A percentile compares a stretch with the other conserved stretches of the same genome.
Conservation (phyloP, 2,329 filamentous ascomycete species). For the Aspergillus sojae region DNA sequence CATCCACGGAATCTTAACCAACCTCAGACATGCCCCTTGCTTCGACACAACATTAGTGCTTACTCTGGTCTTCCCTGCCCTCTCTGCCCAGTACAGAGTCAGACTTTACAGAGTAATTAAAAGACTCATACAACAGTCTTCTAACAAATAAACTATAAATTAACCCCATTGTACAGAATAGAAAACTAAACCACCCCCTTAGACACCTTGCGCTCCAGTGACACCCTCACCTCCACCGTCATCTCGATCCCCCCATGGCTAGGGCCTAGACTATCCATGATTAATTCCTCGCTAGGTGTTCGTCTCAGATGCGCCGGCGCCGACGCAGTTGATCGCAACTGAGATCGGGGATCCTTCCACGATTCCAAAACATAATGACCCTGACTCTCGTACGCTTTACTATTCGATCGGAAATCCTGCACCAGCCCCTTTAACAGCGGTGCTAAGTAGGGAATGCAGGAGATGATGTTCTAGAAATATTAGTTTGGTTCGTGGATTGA, state of each 20-base stretch:
- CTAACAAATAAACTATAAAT: not conserved
- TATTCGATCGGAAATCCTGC: slow-evolving; percentile 31
- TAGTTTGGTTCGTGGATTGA: not conserved
- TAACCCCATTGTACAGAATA: not conserved
- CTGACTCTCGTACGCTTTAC: slow-evolving; percentile 37
- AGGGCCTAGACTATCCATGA: not conserved
- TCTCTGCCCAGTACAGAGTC: too few species aligned
- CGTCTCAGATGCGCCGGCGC: slow-evolving; percentile 10
- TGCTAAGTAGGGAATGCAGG: slow-evolving; percentile 35
- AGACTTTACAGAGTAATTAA: not conserved
- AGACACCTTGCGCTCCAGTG: not conserved
- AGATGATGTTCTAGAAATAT: slow-evolving; percentile 35
- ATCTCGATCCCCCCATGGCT: not conserved
- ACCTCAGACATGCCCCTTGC: not conserved
- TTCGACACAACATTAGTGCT: not conserved
- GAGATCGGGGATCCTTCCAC: slow-evolving; percentile 21
- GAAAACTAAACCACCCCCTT: not conserved
- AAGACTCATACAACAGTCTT: not conserved
- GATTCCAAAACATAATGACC: slow-evolving; percentile 27
- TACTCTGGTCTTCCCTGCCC: not conserved
- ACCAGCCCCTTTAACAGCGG: slow-evolving; percentile 31
- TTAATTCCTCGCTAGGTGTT: slow-evolving; percentile 30
- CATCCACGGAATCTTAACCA: not conserved
- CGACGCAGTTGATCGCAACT: not conserved
- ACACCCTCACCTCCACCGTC: not conserved